Base-by-base conservation (phyloP, 768 basidiomycete species). In the Boletus barrowsii region DNA sequence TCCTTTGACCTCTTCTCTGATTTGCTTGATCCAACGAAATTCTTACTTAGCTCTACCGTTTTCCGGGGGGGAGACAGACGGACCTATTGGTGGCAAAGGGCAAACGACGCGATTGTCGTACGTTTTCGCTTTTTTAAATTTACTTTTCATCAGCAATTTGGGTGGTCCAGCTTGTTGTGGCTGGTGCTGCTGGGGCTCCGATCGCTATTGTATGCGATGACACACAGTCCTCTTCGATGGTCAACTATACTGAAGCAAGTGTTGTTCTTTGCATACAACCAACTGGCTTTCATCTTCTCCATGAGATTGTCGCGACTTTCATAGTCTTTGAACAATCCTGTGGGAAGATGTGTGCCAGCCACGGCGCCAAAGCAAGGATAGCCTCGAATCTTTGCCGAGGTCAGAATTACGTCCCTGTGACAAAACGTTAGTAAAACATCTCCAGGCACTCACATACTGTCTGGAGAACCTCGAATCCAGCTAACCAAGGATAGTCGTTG, bases 251-350 rank as follows among this genome's bases (percentile, higher is more conserved):
- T 1, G 46, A 10, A 18, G 20, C 30, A n/a, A 50, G 13, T 18
- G 6, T 48, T 10, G 18, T 52, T 37, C 42, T 64, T 5, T 58
- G 35, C 18, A 32, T 64, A 29, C 62, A 47, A 11, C 62, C 56
- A 10, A 50, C 51, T 10, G 62, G 62, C 10, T 64, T 64, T 36
- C 62, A 61, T 47, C 42, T 64, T 33, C 44, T 64, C 20, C 49
- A 30, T 15, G 59, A 64, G 33, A 41, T 63, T 20, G 36, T 64
- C 30, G 52, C 30, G 10, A 64, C 62, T 2, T 64, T 61, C 46
- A 33, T 56, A 17, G 32, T 61, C 30, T 59, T 54, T 29, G 54
- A 62, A 36, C 57, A 26, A 18, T 35, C 44, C 10, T 43, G 24
- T 22, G 32, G 26, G n/a, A 30, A 15, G 13, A 29, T 8, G 14